Percentiles rank a stretch among this genome's conserved stretches.
Conservation (phyloP, 2,329 filamentous ascomycete genomes). For the Whalleya microplaca region DNA sequence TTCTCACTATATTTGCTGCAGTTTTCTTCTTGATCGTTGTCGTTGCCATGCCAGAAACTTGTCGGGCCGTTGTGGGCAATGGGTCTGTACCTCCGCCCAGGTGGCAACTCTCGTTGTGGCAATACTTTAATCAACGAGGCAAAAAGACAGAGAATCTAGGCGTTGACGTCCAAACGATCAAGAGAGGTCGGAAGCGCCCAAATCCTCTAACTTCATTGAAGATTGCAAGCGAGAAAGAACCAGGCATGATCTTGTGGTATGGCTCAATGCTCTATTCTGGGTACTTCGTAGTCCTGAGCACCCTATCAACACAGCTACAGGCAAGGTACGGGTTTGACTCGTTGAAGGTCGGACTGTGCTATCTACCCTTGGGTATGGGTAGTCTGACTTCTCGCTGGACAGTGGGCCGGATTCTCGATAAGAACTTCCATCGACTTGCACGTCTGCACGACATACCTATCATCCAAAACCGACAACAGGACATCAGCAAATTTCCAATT, state of each 20-base stretch:
- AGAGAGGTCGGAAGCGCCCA: slow-evolving; percentile 15
- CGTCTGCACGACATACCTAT: slow-evolving; percentile 18
- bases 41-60: slow-evolving; percentile 26
- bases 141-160: background rate
- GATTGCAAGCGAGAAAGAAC: slow-evolving; percentile 31
- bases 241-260: slow-evolving; percentile 31
- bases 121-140: slow-evolving; percentile 1
- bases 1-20: slow-evolving; percentile 11
- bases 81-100: slow-evolving; percentile 9
- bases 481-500: slow-evolving; percentile 24
- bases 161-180: slow-evolving; percentile 5
- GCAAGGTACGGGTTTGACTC: slow-evolving; percentile 16
- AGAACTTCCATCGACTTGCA: slow-evolving; percentile 30
- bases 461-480: slow-evolving; percentile 18
- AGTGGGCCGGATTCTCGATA: slow-evolving; percentile 22
- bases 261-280: slow-evolving; percentile 31
- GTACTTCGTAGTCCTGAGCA: slow-evolving; percentile 33
- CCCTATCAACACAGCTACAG: slow-evolving; percentile 25
- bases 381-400: slow-evolving; percentile 12
- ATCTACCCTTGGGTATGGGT: slow-evolving; percentile 14
- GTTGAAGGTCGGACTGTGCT: slow-evolving; percentile 17
- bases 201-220: slow-evolving; percentile 32
- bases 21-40: slow-evolving; percentile 8
- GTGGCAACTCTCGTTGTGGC: slow-evolving; percentile 10
- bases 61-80: slow-evolving; percentile 27